These are phyloP conservation scores for Dalbergia cochinchinensis DNA, from an alignment of 306 rosid genomes.

Conservation along the genomic window DNA sequence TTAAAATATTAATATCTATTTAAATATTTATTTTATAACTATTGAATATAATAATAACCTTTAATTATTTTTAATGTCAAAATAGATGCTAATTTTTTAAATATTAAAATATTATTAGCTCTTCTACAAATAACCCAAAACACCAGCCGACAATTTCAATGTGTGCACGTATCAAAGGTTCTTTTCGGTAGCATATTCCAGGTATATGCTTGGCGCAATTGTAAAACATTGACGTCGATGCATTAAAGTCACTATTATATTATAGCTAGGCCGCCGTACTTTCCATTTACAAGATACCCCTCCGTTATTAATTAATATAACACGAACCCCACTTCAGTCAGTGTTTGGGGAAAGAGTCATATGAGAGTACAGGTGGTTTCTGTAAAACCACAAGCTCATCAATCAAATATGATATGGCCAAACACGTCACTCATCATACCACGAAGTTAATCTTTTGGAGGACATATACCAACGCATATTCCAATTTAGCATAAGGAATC, in stretches of 20 bases:
- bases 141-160: not conserved
- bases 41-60: no score
- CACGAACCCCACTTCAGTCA: not conserved
- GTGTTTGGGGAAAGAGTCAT: not conserved
- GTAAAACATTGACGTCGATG: not conserved
- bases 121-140: no score
- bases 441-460: not conserved
- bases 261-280: not conserved
- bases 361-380: not conserved
- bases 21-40: no score
- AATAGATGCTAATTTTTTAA: no score
- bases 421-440: not conserved
- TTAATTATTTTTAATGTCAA: no score
- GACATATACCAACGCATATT: slow-evolving; percentile 16
- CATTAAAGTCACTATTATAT: not conserved
- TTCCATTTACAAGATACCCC: not conserved
- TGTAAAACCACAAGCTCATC: not conserved
- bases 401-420: not conserved
- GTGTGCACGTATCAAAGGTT: not conserved
- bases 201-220: slow-evolving; percentile 28
- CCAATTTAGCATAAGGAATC: not conserved
- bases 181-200: slow-evolving; percentile 29
- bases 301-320: not conserved
- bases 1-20: no score
- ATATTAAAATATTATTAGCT: no score